A percentile compares a stretch with the other conserved stretches of the same genome.
Conservation (phyloP, 1,139 yeast genomes). For the Sugiyamaella pinicola region DNA sequence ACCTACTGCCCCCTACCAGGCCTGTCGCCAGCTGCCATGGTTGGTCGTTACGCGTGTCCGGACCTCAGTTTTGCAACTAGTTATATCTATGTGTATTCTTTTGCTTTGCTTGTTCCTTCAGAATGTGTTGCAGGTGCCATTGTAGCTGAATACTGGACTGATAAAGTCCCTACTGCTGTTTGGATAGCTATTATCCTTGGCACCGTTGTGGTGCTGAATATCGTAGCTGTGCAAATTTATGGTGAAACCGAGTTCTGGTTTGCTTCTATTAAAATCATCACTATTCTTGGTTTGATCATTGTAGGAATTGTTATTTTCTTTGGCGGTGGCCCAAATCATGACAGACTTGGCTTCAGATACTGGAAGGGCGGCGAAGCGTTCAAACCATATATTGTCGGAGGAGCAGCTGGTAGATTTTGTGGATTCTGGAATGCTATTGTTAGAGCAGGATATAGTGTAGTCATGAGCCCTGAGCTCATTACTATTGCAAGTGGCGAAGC, state of each 20-base stretch:
- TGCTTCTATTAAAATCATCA: slow-evolving; percentile 66
- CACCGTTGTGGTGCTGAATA: slow-evolving; percentile 52
- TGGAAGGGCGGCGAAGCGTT: slow-evolving; percentile 76
- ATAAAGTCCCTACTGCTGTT: slow-evolving; percentile 66
- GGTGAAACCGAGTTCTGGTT: slow-evolving; percentile 74
- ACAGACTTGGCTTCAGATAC: slow-evolving; percentile 65
- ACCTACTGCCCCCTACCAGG: slow-evolving; percentile 53
- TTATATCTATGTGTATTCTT: slow-evolving; percentile 84
- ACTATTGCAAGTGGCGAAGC: slow-evolving; percentile 80
- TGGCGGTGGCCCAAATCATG: slow-evolving; percentile 71
- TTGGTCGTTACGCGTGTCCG: slow-evolving; percentile 49
- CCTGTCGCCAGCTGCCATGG: slow-evolving; percentile 37
- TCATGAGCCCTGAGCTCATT: slow-evolving; percentile 67
- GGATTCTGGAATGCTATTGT: slow-evolving; percentile 68
- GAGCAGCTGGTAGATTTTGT: slow-evolving; percentile 56
- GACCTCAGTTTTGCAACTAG: slow-evolving; percentile 78
- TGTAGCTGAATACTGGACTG: slow-evolving; percentile 70
- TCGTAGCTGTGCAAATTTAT: slow-evolving; percentile 63
- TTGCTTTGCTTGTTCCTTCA: slow-evolving; percentile 65
- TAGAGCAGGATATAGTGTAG: slow-evolving; percentile 57
- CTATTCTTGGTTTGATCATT: slow-evolving; percentile 69
- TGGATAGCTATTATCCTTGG: slow-evolving; percentile 78
- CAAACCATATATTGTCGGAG: slow-evolving; percentile 46
- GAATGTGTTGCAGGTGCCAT: slow-evolving; percentile 82
- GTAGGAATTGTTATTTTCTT: slow-evolving; percentile 70